Conservation (phyloP, 2,329 filamentous ascomycete genomes). For the Fonsecaea monophora region DNA sequence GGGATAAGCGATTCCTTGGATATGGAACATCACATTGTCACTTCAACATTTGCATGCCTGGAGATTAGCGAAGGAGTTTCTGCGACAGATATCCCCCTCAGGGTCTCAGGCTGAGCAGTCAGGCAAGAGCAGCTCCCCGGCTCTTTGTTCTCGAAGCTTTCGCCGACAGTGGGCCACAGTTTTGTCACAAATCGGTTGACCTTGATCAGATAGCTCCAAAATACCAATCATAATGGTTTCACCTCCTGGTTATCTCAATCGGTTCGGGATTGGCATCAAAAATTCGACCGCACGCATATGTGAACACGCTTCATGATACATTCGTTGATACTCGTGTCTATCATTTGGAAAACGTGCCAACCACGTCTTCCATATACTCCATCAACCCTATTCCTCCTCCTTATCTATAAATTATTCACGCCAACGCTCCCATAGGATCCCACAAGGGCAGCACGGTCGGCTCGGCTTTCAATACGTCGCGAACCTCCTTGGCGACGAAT, state of each 20-base stretch:
- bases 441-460: conserved; percentile 75
- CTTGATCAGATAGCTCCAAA: neutral
- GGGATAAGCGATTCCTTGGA: neutral
- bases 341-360: neutral
- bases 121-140: conserved; percentile 47
- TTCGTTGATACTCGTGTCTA: neutral
- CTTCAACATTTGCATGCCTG: neutral
- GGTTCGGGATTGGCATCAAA: neutral
- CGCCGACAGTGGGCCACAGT: neutral
- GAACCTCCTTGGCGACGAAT: conserved; percentile 69
- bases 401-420: conserved; percentile 50
- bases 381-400: neutral
- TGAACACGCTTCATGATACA: neutral
- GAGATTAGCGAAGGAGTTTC: conserved; percentile 7
- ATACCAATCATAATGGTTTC: neutral
- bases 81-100: neutral
- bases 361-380: neutral
- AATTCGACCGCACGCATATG: neutral
- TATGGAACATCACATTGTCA: neutral
- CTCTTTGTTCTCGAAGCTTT: neutral
- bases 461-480: conserved; percentile 72
- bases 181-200: neutral
- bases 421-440: conserved; percentile 81
- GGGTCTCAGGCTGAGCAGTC: neutral
- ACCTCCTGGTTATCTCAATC: neutral